Base-by-base conservation (phyloP, 768 basidiomycete genomes). In the Cantharellus anzutake region DNA sequence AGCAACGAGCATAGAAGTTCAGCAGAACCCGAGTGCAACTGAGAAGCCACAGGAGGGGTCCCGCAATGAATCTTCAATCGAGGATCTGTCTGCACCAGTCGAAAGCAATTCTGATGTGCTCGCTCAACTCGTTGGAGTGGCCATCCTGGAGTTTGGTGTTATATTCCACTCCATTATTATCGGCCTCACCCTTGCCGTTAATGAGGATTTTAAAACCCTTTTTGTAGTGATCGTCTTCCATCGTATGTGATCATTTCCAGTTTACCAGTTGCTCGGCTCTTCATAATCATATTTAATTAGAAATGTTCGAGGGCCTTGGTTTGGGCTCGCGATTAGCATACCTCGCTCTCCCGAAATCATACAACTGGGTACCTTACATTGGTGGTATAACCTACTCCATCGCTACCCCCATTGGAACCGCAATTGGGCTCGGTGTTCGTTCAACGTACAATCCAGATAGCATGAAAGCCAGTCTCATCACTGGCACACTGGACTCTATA, bases 261-360 rank as follows among this genome's bases (percentile, higher is more conserved):
- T 5, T 58, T 37, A 41, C 20, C 38, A 5, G 37, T 57, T 60
- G 40, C 16, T 20, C 34, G 7, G 42, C 16, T n/a, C 57, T 41
- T 7, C 1, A 11, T 42, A 42, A 42, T 51, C 14, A 1, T 11
- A 1, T 37, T 57, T 37, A 50, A 57, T 4, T 66, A 91, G 87
- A 94, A 77, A 85, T 79, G 50, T 97, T 97, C 66, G 94, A 98
- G 70, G 94, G 92, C 29, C 78, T 97, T 51, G 94, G 91, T 68
- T 74, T 98, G 29, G 94, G 94, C 4, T 83, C 91, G 0, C 86
- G 94, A 4, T 74, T 98, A 5, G 89, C 93, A 1, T 81, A 75
- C 68, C 76, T 98, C 67, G 71, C 72, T 16, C 73, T 91, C 2
- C 76, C 85, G 0, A 63, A 67, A 1, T 67, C 69, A 61, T 85